Evolutionary conservation across 106 monocot genomes (phyloP), one percentile per base, ranked within the genome.

Genomic region (Hemerocallis citrina): DNA sequence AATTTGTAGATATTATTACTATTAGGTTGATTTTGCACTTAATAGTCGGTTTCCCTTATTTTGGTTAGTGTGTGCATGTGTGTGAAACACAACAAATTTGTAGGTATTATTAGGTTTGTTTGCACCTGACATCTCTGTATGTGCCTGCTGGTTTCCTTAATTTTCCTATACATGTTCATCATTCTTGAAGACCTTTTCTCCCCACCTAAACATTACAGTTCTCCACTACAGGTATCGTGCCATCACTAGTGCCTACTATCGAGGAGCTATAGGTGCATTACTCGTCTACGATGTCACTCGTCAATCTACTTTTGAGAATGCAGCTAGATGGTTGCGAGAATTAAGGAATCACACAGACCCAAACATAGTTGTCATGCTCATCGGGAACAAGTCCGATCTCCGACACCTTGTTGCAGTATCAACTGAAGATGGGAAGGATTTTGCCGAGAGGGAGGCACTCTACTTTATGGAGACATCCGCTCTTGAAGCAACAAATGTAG

Each of bases 381-480:
- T 80, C 4, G 80, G 80, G 13, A 80, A 80, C 71, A 80, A 80
- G 20, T 70, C 75, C 1, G 80, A 80, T 25, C 65, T 80, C 8
- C 74, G 75, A 12, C 80, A 80, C 35, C 66, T 75, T 38, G 67
- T 75, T 37, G 71, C 80, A 1, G 75, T 80, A 17, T 34, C 61
- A 27, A 51, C 75, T 0, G 80, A 80, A 20, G 80, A 80, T 25
- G 75, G 61, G 2, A 66, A 75, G 52, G 50, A 65, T 12, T 75
- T 80, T 12, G 80, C 80, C 0, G 66, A 75, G 55, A 43, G 47
- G 17, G 75, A 75, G 36, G 64, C 69, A 0, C 71, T 75, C 42
- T 80, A 67, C 33, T 80, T 80, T 70, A 80, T 75, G 70, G 80
- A 80, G 67, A 80, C 80, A 7, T 80, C 80, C 7, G 80, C 80